A percentile compares a stretch with the other conserved stretches of the same genome.
Evolutionary conservation across 805 yeast genomes (phyloP).

Genomic region (Saccharomycopsis sp.): DNA sequence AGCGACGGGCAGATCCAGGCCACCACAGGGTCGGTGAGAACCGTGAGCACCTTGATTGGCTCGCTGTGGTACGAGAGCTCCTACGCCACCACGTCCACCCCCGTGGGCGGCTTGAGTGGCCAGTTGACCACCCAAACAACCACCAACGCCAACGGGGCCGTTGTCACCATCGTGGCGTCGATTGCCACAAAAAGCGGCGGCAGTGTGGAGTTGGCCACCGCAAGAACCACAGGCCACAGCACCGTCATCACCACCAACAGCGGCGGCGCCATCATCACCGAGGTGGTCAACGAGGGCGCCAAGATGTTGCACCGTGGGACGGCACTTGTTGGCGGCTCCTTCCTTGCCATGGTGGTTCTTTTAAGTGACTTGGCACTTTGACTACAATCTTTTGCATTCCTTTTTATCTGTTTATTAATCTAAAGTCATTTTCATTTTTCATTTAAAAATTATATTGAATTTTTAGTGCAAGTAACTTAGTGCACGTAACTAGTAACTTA

Average conservation of each 20-base stretch:
- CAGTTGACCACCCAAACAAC: slow-evolving; percentile 16
- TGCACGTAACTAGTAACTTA: too few species aligned
- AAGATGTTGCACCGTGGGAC: background rate
- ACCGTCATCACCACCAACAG: slow-evolving; percentile 7
- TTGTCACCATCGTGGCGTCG: slow-evolving; percentile 19
- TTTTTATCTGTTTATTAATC: too few species aligned
- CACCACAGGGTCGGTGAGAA: slow-evolving; percentile 21
- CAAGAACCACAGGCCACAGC: slow-evolving; percentile 5
- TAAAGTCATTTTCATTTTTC: too few species aligned
- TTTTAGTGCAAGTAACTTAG: too few species aligned
- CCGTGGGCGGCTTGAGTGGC: slow-evolving; percentile 17
- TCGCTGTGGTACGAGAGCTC: slow-evolving; percentile 5
- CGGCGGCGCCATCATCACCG: slow-evolving; percentile 12
- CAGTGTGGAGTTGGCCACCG: slow-evolving; percentile 5
- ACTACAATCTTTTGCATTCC: too few species aligned
- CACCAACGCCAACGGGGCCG: slow-evolving; percentile 20
- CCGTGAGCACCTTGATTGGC: slow-evolving; percentile 13
- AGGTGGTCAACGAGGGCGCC: slow-evolving; percentile 13
- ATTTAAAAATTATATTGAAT: too few species aligned
- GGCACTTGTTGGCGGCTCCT: background rate
- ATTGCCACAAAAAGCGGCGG: slow-evolving; percentile 15
- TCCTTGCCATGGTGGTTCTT: too few species aligned
- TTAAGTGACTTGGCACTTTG: too few species aligned
- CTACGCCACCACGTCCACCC: background rate
- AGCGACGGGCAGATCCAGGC: slow-evolving; percentile 29